Conservation (phyloP, 352 stramenopile genomes). For the Blastocystis sp. region DNA sequence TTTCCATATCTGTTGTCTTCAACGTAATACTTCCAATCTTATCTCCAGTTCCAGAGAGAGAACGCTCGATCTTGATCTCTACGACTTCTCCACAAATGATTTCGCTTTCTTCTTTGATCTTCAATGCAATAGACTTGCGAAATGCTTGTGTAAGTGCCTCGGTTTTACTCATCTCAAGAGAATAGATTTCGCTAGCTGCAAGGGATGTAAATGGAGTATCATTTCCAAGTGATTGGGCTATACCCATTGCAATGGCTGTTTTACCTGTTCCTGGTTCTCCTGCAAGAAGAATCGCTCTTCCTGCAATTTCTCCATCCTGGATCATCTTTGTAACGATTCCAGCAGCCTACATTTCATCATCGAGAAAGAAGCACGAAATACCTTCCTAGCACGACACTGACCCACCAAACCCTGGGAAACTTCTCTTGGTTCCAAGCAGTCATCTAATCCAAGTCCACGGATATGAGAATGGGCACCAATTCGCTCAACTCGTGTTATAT, state of each 20-base stretch:
- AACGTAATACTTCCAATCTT: conserved; percentile 87
- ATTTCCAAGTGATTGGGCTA: conserved; percentile 89
- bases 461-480: conserved; percentile 97
- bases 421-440: conserved; percentile 84
- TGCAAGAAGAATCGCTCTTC: conserved; percentile 86
- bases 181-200: conserved; percentile 95
- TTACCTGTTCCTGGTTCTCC: conserved; percentile 87
- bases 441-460: conserved; percentile 89
- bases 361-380: conserved; percentile 27
- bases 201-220: conserved; percentile 97
- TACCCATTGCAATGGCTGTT: conserved; percentile 94
- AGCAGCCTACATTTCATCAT: conserved; percentile 69
- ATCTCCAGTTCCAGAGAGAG: conserved; percentile 66
- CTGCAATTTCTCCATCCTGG: conserved; percentile 91
- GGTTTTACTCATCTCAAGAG: conserved; percentile 97
- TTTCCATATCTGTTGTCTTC: conserved; percentile 99
- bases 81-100: conserved; percentile 99
- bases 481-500: conserved; percentile 93
- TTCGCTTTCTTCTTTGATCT: conserved; percentile 98
- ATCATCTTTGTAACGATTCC: conserved; percentile 97
- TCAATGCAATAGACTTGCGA: conserved; percentile 86
- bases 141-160: conserved; percentile 96
- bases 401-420: conserved; percentile 92
- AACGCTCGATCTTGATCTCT: conserved; percentile 92
- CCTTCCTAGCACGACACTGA: conserved; percentile 81